Evolutionary conservation across 139 green algal species (phyloP).

Genomic region (Chlorella sp.): DNA sequence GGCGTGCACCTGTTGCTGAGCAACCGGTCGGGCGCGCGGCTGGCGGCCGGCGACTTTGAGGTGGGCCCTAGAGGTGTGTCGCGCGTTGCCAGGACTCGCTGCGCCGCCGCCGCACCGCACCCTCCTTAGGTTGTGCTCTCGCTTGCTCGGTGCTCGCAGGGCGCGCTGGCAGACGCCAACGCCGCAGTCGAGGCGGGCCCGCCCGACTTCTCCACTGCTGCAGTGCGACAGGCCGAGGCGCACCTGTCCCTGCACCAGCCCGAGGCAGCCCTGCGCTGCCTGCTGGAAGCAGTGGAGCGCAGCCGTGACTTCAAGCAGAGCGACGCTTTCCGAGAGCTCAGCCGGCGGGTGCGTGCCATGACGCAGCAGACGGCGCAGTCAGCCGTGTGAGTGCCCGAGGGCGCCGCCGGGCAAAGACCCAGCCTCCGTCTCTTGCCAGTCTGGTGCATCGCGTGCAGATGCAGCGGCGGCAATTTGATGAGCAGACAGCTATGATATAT

Average conservation of each 20-base stretch:
- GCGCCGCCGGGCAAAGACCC: background rate
- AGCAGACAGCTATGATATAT: too few species aligned
- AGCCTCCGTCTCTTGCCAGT: too few species aligned
- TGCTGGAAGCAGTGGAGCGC: conserved; percentile 2
- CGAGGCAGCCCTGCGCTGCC: background rate
- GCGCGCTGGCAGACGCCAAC: conserved; percentile 50
- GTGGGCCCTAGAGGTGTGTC: too few species aligned
- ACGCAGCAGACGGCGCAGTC: background rate
- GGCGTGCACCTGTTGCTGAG: conserved; percentile 56
- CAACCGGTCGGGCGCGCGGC: conserved; percentile 52
- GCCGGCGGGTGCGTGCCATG: too few species aligned
- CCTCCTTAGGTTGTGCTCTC: too few species aligned
- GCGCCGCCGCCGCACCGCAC: too few species aligned
- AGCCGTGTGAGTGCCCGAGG: background rate
- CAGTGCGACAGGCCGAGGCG: conserved; percentile 48
- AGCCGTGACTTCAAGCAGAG: background rate
- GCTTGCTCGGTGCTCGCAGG: too few species aligned
- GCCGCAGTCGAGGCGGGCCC: conserved; percentile 46
- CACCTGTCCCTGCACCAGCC: background rate
- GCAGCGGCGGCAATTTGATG: too few species aligned
- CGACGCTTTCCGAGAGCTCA: background rate
- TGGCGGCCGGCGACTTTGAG: conserved; percentile 50
- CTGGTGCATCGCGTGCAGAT: too few species aligned
- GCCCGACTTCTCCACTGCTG: conserved; percentile 51
- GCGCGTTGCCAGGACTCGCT: too few species aligned